These are phyloP conservation scores for Barnettozyma populi DNA, from an alignment of 805 yeast genomes.

Conservation along the genomic window DNA sequence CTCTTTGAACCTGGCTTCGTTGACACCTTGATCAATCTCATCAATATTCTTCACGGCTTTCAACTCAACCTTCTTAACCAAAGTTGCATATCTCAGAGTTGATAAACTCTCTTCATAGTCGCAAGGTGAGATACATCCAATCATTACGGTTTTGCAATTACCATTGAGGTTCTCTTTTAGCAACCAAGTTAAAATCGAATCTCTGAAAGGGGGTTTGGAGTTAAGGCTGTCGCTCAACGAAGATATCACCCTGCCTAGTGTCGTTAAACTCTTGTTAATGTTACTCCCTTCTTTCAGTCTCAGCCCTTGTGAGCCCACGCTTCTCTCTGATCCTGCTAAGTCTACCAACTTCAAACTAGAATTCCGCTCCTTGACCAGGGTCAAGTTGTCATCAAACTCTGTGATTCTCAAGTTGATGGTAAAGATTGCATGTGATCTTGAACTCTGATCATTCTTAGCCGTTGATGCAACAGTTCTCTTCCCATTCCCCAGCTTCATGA, in stretches of 20 bases:
- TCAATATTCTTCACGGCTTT: constrained; percentile 45
- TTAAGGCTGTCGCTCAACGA: constrained; percentile 39
- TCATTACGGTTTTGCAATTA: constrained; percentile 79
- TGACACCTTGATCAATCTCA: constrained; percentile 10
- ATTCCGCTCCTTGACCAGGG: constrained; percentile 40
- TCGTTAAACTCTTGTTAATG: constrained; percentile 73
- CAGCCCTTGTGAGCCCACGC: constrained; percentile 56
- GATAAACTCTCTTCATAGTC: constrained; percentile 75
- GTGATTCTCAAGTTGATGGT: constrained; percentile 59
- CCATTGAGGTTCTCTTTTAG: constrained; percentile 77
- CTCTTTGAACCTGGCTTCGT: constrained; percentile 11
- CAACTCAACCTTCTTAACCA: constrained; percentile 65
- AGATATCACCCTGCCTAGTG: constrained; percentile 65
- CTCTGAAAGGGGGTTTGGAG: constrained; percentile 39
- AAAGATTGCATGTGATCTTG: constrained; percentile 78
- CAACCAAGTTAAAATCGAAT: constrained; percentile 69
- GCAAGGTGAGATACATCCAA: constrained; percentile 80
- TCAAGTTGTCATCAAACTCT: constrained; percentile 34
- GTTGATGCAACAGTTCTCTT: constrained; percentile 69
- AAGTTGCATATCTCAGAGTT: constrained; percentile 72
- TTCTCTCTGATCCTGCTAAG: constrained; percentile 78
- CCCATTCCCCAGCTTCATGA: constrained; percentile 45
- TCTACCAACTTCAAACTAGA: constrained; percentile 70
- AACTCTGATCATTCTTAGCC: constrained; percentile 63
- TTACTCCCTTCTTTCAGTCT: constrained; percentile 70